Evolutionary conservation across 306 rosid genomes (phyloP), one percentile per base, ranked within the genome.

Genomic region (Senna siamea): DNA sequence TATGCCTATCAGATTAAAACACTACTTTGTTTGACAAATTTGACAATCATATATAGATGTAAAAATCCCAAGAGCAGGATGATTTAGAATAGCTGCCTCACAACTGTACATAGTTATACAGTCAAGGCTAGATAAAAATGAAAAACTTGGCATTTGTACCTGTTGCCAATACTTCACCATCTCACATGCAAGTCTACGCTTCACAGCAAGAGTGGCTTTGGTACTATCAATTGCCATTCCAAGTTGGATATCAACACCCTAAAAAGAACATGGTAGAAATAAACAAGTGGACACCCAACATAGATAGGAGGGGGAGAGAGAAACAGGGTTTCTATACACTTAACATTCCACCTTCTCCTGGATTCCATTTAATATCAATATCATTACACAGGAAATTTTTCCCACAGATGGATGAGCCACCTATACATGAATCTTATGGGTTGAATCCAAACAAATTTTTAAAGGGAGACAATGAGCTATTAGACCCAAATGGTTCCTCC

Each of bases 151-250:
- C 46, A 61, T 55, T 46, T 50, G 20, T 75, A 94, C 98, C 96
- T 92, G 98, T 85, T 94, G 97, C 98, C 98, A 94, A 70, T 91
- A 94, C 79, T 94, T 94, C 72, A 89, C 90, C 97, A 94, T 91
- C 89, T 94, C 98, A 75, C 98, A 94, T 30, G 98, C 93, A 82
- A 94, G 97, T 84, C 97, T 88, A 76, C 98, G 93, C 90, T 94
- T 94, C 57, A 94, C 98, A 20, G 98, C 98, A 59, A 94, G 97
- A 77, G 98, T 94, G 52, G 98, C 98, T 88, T 94, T 91, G 57
- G 97, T 76, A 79, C 98, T 94, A 84, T 94, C 97, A 73, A 94
- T 89, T 69, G 98, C 98, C 87, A 94, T 80, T 76, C 98, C 98
- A 75, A 94, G 93, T 84, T 91, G 98, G 76, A 92, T 92, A 83